Evolutionary conservation across 257 asterid species (phyloP), one percentile per base, ranked within the genome.

Genomic region (Handroanthus guayacan): DNA sequence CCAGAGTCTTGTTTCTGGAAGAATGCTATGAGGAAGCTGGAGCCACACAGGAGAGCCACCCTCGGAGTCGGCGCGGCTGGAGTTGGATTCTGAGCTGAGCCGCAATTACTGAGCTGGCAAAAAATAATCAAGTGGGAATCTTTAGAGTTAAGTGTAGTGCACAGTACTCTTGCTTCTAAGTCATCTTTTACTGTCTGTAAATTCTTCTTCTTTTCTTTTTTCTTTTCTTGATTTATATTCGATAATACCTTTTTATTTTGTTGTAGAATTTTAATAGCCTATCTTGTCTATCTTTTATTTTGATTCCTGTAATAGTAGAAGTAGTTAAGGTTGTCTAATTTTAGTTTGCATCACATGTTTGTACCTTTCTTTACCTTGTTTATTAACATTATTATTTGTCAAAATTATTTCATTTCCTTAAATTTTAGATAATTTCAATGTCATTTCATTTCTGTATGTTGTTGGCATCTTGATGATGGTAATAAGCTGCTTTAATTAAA

Each of bases 1-100:
- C 96, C 96, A 31, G 97, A 94, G 51, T 82, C 92, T 11, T 92
- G 97, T 69, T 87, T 79, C 78, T 92, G 98, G 97, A 94, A 91
- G 74, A 90, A 92, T 18, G 84, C 91, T 61, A 68, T 78, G 20
- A 87, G 89, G 58, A 76, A 92, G 80, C 77, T 88, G 78, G 96
- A 87, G 94, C 99, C 97, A 78, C 97, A 88, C 66, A 78, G 89
- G 16, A 62, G 85, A 14, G 86, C 96, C 36, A 68, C 96, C 3
- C 79, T 78, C 39, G 96, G 93, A 1, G 90, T 84, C 74, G 94
- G 96, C 82, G 92, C 96, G 54, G 91, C 97, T 71, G 92, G 94
- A 38, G 89, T 92, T 51, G 95, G 96, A 18, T 90, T 82, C 86
- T 90, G 91, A 88, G 82, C 87, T 47, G 72, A 77, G 84, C 83